Evolutionary conservation across 31 red algal species (phyloP).

Genomic region (Odonthalia washingtoniensis): DNA sequence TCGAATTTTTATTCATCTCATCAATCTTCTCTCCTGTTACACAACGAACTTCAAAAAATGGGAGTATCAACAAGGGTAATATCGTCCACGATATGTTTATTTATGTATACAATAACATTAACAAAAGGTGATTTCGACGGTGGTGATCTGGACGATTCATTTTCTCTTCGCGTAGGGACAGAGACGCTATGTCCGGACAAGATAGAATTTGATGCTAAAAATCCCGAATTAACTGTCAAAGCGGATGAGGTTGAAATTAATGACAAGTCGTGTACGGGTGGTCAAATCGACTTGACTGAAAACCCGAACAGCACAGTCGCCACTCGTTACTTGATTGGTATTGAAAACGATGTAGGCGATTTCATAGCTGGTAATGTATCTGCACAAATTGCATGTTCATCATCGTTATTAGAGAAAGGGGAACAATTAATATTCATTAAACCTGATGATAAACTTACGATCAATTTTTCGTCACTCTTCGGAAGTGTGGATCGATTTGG

Average conservation of each 20-base stretch:
- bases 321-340: slow-evolving; percentile 3
- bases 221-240: neutral
- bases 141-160: neutral
- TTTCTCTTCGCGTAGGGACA: neutral
- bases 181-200: slow-evolving; percentile 24
- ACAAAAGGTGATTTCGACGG: neutral
- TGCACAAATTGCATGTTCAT: slow-evolving; percentile 36
- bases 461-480: slow-evolving; percentile 37
- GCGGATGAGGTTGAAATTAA: slow-evolving; percentile 38
- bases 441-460: slow-evolving; percentile 45
- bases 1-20: no score
- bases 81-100: no score
- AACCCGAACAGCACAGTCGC: slow-evolving; percentile 18
- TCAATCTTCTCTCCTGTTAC: no score
- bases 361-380: slow-evolving; percentile 38
- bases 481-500: neutral
- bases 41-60: no score
- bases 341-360: slow-evolving; percentile 7
- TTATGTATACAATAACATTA: no score
- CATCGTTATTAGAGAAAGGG: neutral
- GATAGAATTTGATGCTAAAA: slow-evolving; percentile 34
- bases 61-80: no score
- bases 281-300: neutral
- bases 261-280: slow-evolving; percentile 14
- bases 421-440: slow-evolving; percentile 44